A percentile compares a stretch with the other conserved stretches of the same genome.
Conservation (phyloP, 1,139 yeast species). For the Pichia sp. region DNA sequence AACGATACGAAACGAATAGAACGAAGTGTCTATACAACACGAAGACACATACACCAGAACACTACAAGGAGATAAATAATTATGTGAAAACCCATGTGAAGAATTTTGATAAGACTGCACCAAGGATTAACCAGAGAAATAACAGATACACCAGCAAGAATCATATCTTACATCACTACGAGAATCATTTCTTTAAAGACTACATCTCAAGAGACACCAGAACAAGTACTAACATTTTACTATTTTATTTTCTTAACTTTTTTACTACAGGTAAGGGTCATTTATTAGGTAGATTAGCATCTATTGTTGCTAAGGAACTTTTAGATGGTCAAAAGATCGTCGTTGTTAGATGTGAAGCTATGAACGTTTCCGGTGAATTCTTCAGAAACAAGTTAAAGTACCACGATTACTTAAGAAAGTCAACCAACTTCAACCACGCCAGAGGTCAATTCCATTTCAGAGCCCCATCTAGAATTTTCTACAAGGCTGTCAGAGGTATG, state of each 20-base stretch:
- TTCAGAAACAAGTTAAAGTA: conserved; percentile 99
- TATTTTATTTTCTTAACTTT: conserved; percentile 2
- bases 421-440: conserved; percentile 97
- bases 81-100: too few species aligned
- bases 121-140: too few species aligned
- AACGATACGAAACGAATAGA: not conserved
- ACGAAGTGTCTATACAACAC: too few species aligned
- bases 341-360: conserved; percentile 96
- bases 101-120: too few species aligned
- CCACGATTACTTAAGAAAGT: conserved; percentile 99
- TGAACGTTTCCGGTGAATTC: conserved; percentile 99
- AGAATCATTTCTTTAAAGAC: too few species aligned
- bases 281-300: conserved; percentile 99
- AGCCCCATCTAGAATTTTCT: conserved; percentile 99
- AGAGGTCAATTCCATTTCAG: conserved; percentile 99
- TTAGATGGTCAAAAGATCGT: conserved; percentile 98
- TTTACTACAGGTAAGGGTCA: conserved; percentile 80
- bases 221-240: conserved; percentile 4
- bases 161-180: too few species aligned
- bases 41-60: too few species aligned
- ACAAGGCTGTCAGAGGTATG: conserved; percentile 99
- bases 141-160: too few species aligned
- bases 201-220: too few species aligned
- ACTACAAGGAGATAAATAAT: too few species aligned
- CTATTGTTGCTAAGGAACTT: conserved; percentile 97